A percentile compares a stretch with the other conserved stretches of the same genome.
These are phyloP conservation scores for Hippophae rhamnoides DNA, from an alignment of 306 rosid species.

Conservation along the genomic window DNA sequence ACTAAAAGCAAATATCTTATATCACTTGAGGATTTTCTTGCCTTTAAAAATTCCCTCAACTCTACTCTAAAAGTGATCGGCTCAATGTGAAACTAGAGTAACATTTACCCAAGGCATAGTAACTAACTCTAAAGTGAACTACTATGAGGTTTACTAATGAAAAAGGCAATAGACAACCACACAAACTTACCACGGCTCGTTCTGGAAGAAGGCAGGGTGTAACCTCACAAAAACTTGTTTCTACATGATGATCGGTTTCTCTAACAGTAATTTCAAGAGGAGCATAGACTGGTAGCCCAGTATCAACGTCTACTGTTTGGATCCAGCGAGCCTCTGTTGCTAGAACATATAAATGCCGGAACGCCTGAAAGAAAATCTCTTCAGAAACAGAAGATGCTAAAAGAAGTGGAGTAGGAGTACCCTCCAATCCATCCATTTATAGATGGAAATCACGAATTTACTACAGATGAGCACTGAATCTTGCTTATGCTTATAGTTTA, in stretches of 20 bases:
- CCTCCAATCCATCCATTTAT: conserved; percentile 1
- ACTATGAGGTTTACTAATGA: conserved; percentile 9
- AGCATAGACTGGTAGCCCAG: conserved; percentile 87
- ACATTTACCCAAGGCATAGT: no score
- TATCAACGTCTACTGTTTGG: conserved; percentile 95
- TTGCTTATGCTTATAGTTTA: not conserved
- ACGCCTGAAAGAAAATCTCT: conserved; percentile 51
- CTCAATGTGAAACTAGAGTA: no score
- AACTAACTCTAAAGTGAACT: not conserved
- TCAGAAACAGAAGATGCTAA: conserved; percentile 18
- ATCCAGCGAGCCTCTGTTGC: conserved; percentile 98
- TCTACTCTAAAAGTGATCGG: no score
- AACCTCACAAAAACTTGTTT: conserved; percentile 86
- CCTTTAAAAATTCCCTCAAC: no score
- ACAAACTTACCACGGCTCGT: conserved; percentile 65
- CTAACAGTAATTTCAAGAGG: conserved; percentile 75
- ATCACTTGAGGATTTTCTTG: no score
- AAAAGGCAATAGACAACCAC: not conserved
- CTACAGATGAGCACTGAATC: not conserved
- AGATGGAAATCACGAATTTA: not conserved
- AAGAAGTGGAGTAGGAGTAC: conserved; percentile 10
- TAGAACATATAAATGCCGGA: conserved; percentile 87
- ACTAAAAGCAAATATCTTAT: no score
- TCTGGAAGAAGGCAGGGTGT: conserved; percentile 97
- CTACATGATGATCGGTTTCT: conserved; percentile 90